Evolutionary conservation across 805 yeast genomes (phyloP).

Genomic region (Yarrowia bubula): DNA sequence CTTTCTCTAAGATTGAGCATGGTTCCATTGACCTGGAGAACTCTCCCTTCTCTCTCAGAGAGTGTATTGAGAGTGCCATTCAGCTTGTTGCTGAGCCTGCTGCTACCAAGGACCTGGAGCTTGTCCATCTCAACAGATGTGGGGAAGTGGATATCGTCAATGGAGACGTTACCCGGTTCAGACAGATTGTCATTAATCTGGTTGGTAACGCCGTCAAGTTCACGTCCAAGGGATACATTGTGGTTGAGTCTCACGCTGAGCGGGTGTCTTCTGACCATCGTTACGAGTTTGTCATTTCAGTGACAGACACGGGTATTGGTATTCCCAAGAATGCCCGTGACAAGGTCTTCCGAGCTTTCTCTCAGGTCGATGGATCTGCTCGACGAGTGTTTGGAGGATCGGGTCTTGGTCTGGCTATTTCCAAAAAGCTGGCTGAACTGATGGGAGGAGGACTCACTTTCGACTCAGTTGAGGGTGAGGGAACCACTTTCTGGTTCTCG

Average conservation of each 20-base stretch:
- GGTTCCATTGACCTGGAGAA: slow-evolving; percentile 50
- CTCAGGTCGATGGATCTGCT: slow-evolving; percentile 57
- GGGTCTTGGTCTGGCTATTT: slow-evolving; percentile 51
- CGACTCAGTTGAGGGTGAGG: slow-evolving; percentile 48
- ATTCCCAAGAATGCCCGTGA: slow-evolving; percentile 47
- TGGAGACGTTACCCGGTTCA: slow-evolving; percentile 52
- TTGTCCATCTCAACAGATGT: slow-evolving; percentile 47
- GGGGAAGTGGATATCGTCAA: slow-evolving; percentile 42
- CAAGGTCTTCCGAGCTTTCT: slow-evolving; percentile 52
- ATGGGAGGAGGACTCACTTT: slow-evolving; percentile 51
- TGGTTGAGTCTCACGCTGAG: slow-evolving; percentile 39
- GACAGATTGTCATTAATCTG: slow-evolving; percentile 52
- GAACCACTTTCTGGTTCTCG: slow-evolving; percentile 48
- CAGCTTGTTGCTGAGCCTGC: slow-evolving; percentile 52
- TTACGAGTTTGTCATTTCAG: slow-evolving; percentile 44
- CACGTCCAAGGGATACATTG: slow-evolving; percentile 46
- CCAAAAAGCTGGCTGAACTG: slow-evolving; percentile 48
- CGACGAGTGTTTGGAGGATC: slow-evolving; percentile 54
- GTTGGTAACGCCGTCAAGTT: slow-evolving; percentile 57
- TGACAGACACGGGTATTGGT: slow-evolving; percentile 55
- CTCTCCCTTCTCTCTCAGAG: slow-evolving; percentile 47
- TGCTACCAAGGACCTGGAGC: slow-evolving; percentile 45
- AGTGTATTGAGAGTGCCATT: slow-evolving; percentile 49
- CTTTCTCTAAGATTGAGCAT: slow-evolving; percentile 55
- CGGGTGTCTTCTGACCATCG: slow-evolving; percentile 41